phyloP scores from a whole-genome alignment of 2,329 filamentous ascomycete species.

The Ophiognomonia clavigignenti-juglandacearum region DNA sequence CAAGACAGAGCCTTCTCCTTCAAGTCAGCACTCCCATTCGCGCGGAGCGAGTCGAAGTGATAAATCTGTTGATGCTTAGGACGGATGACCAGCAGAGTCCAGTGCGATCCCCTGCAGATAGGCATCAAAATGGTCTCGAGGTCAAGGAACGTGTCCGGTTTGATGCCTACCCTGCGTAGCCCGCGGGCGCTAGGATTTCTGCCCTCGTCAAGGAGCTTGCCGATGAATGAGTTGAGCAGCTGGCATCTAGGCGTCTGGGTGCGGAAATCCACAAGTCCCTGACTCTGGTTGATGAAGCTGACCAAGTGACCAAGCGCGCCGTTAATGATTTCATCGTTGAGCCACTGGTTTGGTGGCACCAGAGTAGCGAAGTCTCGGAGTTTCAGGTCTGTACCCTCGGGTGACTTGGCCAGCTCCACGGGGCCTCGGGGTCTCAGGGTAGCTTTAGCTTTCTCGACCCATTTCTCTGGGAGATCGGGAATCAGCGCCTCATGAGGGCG shows the following conservation, averaged over 20 bases:
- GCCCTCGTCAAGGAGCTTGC: conserved; percentile 45
- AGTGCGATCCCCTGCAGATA: conserved; percentile 60
- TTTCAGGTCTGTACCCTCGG: conserved; percentile 45
- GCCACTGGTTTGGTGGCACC: conserved; percentile 54
- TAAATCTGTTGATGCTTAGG: conserved; percentile 56
- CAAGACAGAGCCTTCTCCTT: conserved; percentile 44
- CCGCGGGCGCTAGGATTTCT: conserved; percentile 46
- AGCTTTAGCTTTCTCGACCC: conserved; percentile 30
- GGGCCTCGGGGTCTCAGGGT: conserved; percentile 31
- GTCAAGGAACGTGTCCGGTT: conserved; percentile 57
- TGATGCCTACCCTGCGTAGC: conserved; percentile 52
- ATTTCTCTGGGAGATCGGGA: conserved; percentile 28
- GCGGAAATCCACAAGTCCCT: conserved; percentile 45
- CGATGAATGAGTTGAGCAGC: conserved; percentile 64
- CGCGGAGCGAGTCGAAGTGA: conserved; percentile 65
- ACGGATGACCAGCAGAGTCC: conserved; percentile 66
- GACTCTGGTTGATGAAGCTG: conserved; percentile 50
- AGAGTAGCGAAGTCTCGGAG: conserved; percentile 61
- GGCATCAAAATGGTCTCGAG: conserved; percentile 66
- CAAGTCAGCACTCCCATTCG: conserved; percentile 32
- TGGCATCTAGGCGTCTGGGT: conserved; percentile 53
- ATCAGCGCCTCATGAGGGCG: conserved; percentile 22
- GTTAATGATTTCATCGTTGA: conserved; percentile 75
- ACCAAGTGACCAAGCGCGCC: conserved; percentile 59
- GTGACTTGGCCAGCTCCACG: conserved; percentile 38